Conservation (phyloP, 1,139 yeast genomes). For the Geotrichum siamense region DNA sequence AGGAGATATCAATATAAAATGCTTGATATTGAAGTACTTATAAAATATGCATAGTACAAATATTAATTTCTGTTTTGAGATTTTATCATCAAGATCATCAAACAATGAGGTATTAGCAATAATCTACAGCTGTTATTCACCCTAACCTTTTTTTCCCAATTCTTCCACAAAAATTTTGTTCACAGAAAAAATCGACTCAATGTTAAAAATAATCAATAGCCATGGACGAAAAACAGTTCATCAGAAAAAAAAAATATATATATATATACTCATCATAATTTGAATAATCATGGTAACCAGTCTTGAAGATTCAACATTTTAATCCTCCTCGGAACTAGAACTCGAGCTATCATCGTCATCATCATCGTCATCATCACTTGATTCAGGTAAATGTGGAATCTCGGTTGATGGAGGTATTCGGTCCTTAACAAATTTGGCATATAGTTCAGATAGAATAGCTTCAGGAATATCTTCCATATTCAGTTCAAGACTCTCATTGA, state of each 20-base stretch:
- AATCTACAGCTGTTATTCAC: too few species aligned
- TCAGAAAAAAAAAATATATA: too few species aligned
- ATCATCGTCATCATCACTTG: too few species aligned
- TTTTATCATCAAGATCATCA: too few species aligned
- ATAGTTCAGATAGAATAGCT: conserved; percentile 69
- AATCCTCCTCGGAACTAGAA: conserved; percentile 15
- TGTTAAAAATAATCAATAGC: not conserved
- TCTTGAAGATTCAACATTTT: too few species aligned
- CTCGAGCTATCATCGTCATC: conserved; percentile 13
- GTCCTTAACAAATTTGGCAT: conserved; percentile 65
- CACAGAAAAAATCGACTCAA: not conserved
- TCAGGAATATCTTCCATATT: conserved; percentile 93
- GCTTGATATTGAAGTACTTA: too few species aligned
- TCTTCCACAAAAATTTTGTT: not conserved
- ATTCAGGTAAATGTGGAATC: not conserved
- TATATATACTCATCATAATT: conserved; percentile 9
- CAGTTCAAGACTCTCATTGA: conserved; percentile 77
- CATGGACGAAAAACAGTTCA: not conserved
- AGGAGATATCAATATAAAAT: too few species aligned
- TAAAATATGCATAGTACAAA: too few species aligned
- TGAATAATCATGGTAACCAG: too few species aligned
- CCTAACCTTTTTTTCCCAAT: too few species aligned
- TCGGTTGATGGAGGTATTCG: not conserved
- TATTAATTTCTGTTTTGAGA: too few species aligned
- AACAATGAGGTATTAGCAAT: too few species aligned